A percentile compares a stretch with the other conserved stretches of the same genome.
Evolutionary conservation across 2,329 filamentous ascomycete species (phyloP).

Genomic region (Venturia aucupariae): DNA sequence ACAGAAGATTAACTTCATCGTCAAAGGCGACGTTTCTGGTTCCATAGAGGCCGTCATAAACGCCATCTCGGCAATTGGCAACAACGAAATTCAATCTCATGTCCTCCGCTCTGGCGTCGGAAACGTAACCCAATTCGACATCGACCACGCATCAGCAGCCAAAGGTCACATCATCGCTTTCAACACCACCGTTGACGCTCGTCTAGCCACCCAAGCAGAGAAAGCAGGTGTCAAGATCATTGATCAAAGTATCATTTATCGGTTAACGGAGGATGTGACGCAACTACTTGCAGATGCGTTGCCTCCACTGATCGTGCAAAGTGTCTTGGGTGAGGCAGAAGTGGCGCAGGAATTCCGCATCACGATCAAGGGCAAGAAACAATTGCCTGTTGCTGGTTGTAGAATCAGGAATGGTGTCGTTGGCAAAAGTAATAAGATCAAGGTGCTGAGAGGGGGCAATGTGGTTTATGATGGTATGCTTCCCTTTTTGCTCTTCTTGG

Average conservation of each 20-base stretch:
- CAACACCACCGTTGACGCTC: constrained; percentile 60
- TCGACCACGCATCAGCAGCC: constrained; percentile 76
- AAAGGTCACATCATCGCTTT: constrained; percentile 75
- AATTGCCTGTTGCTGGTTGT: constrained; percentile 73
- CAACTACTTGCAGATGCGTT: constrained; percentile 60
- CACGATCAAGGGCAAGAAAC: constrained; percentile 61
- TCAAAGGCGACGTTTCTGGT: constrained; percentile 89
- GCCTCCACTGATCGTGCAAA: constrained; percentile 54
- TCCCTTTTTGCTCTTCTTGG: constrained; percentile 4
- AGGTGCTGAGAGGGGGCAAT: constrained; percentile 52
- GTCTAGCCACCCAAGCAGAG: constrained; percentile 66
- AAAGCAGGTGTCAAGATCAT: constrained; percentile 65
- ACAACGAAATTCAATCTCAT: constrained; percentile 68
- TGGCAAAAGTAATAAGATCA: constrained; percentile 52
- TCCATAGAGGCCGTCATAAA: constrained; percentile 85
- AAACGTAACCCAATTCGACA: constrained; percentile 71
- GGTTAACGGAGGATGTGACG: constrained; percentile 64
- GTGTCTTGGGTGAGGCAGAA: constrained; percentile 81
- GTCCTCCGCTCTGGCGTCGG: constrained; percentile 73
- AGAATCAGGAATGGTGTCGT: constrained; percentile 76
- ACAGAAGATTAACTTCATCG: constrained; percentile 63
- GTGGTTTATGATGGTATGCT: constrained; percentile 6
- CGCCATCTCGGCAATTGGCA: constrained; percentile 68
- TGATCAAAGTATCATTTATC: constrained; percentile 81
- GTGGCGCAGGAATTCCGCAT: constrained; percentile 77